Conservation (phyloP, 176 grass and related monocot species). For the Raddia guianensis region DNA sequence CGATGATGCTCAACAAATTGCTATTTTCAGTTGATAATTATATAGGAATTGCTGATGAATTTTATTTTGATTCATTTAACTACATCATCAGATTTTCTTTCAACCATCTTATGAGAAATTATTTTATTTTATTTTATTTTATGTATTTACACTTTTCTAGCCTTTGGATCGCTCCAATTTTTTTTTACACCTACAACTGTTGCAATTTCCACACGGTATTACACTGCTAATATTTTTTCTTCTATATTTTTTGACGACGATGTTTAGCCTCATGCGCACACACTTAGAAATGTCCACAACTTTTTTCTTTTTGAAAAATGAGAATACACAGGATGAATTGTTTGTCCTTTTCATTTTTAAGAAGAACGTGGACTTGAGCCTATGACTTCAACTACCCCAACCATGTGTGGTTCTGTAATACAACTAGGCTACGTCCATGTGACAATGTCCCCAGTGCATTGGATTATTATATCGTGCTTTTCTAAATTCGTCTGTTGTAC, state of each 20-base stretch:
- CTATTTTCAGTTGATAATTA: slow-evolving; percentile 34
- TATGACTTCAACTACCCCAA: background rate
- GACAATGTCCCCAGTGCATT: background rate
- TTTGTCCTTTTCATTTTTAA: background rate
- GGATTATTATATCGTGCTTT: background rate
- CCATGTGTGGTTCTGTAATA: background rate
- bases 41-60: background rate
- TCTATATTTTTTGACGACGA: slow-evolving; percentile 2
- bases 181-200: slow-evolving; percentile 12
- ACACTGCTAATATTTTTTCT: background rate
- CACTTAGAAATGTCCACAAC: background rate
- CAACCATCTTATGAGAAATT: slow-evolving; percentile 14
- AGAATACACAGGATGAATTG: background rate
- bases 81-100: background rate
- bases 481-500: background rate
- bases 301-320: background rate
- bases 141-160: background rate
- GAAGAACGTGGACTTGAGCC: background rate
- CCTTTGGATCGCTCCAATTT: background rate
- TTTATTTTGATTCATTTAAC: background rate
- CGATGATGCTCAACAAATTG: slow-evolving; percentile 17
- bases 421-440: background rate
- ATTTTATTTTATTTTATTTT: background rate
- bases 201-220: background rate
- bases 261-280: background rate